Percentiles rank a stretch among this genome's conserved stretches.
phyloP scores from a whole-genome alignment of 257 asterid species.

The Solanum sitiens region DNA sequence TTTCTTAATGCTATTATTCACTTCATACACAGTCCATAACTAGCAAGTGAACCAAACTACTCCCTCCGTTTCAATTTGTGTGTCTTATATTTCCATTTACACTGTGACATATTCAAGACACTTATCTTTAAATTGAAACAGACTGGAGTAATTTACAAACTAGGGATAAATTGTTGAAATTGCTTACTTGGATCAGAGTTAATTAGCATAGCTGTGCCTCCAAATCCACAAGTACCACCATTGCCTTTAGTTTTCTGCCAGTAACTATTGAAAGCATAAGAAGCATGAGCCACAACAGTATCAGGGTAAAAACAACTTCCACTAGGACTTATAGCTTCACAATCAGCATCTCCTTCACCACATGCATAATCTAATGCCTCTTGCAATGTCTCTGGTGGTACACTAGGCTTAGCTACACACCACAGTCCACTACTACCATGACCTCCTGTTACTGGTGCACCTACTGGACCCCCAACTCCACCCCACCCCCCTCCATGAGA shows the following conservation, averaged over 20 bases:
- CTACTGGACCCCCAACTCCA: slow-evolving; percentile 4
- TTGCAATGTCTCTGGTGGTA: slow-evolving; percentile 73
- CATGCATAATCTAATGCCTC: slow-evolving; percentile 81
- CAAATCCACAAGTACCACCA: slow-evolving; percentile 85
- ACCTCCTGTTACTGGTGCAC: slow-evolving; percentile 19
- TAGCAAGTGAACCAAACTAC: too few relatives aligned
- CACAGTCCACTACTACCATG: slow-evolving; percentile 26
- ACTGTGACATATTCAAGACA: too few relatives aligned
- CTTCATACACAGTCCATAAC: neutral
- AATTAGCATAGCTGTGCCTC: slow-evolving; percentile 87
- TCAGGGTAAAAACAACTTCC: slow-evolving; percentile 72
- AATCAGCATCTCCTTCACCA: slow-evolving; percentile 80
- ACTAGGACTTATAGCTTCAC: slow-evolving; percentile 52
- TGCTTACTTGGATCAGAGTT: slow-evolving; percentile 74
- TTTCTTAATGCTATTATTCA: neutral
- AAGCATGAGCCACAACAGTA: slow-evolving; percentile 70
- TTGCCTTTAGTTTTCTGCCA: slow-evolving; percentile 73
- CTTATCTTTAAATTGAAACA: too few relatives aligned
- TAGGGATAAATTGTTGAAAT: too few relatives aligned
- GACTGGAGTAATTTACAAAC: too few relatives aligned
- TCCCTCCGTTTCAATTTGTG: too few relatives aligned
- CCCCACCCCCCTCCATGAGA: slow-evolving; percentile 19
- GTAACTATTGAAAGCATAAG: slow-evolving; percentile 81
- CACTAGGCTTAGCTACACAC: slow-evolving; percentile 97
- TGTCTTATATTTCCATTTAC: too few relatives aligned